phyloP scores from a whole-genome alignment of 768 basidiomycete genomes.

The Inosperma sp. region DNA sequence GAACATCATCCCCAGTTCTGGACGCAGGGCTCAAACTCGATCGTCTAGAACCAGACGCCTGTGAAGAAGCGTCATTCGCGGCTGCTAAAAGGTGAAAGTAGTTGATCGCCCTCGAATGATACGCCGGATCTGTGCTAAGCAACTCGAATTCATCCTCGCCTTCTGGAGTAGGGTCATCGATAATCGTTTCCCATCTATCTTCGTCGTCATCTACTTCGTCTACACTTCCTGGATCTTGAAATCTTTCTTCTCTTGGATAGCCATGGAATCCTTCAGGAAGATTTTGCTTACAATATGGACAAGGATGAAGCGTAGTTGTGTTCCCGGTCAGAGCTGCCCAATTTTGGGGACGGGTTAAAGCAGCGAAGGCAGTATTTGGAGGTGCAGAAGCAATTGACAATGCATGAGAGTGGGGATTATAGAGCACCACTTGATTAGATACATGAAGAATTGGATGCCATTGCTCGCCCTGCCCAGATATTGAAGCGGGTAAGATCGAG shows the following conservation, averaged over 20 bases:
- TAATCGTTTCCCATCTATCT: slow-evolving; percentile 17
- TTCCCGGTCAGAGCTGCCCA: slow-evolving; percentile 12
- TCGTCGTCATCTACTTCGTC: slow-evolving; percentile 12
- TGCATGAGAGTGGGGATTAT: slow-evolving; percentile 82
- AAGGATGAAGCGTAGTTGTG: slow-evolving; percentile 29
- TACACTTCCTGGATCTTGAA: slow-evolving; percentile 8
- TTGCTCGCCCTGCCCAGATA: slow-evolving; percentile 18
- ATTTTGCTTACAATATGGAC: slow-evolving; percentile 72
- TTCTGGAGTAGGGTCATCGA: slow-evolving; percentile 15
- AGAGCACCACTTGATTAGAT: slow-evolving; percentile 84
- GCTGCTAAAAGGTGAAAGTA: slow-evolving; percentile 78
- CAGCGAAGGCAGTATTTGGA: slow-evolving; percentile 25
- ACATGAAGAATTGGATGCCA: slow-evolving; percentile 81
- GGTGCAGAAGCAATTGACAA: slow-evolving; percentile 51
- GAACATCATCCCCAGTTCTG: too few species aligned
- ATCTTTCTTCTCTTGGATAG: slow-evolving; percentile 12
- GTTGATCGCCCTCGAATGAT: slow-evolving; percentile 58
- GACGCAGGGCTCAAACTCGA: slow-evolving; percentile 16
- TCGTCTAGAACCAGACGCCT: slow-evolving; percentile 47
- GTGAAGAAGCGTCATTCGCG: slow-evolving; percentile 59
- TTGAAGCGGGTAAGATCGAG: neutral
- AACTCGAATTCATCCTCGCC: slow-evolving; percentile 29
- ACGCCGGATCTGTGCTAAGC: slow-evolving; percentile 37
- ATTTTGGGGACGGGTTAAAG: slow-evolving; percentile 18
- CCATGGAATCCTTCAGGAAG: slow-evolving; percentile 45